Evolutionary conservation across 805 yeast genomes (phyloP).

Genomic region (Candida cerambycidarum): DNA sequence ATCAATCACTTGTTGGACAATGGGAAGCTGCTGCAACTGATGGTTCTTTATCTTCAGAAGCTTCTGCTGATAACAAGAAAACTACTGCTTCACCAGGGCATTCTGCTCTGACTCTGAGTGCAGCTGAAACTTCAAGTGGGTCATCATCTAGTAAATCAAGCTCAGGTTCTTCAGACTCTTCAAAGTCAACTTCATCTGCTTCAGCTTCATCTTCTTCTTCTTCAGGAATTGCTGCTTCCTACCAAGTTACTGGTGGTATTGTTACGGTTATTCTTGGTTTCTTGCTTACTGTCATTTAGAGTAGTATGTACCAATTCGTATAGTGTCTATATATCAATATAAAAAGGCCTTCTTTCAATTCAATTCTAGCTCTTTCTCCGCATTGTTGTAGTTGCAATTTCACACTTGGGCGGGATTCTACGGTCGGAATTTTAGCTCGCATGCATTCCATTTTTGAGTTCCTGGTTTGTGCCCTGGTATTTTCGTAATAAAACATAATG

Average conservation of each 20-base stretch:
- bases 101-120: too few species aligned
- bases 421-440: neutral
- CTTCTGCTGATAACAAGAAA: neutral
- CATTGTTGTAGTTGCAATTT: too few species aligned
- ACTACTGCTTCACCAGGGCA: neutral
- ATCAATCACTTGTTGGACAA: constrained; percentile 11
- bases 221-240: neutral
- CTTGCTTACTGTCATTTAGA: constrained; percentile 8
- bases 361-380: too few species aligned
- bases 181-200: constrained; percentile 4
- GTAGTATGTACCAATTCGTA: too few species aligned
- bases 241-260: constrained; percentile 10
- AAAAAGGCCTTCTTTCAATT: too few species aligned
- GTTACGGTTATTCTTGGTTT: constrained; percentile 12
- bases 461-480: neutral
- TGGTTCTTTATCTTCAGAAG: constrained; percentile 1
- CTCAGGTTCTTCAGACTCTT: constrained; percentile 9
- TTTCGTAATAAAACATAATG: neutral
- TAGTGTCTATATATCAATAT: too few species aligned
- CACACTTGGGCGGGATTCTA: too few species aligned
- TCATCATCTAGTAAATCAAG: neutral
- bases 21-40: constrained; percentile 6
- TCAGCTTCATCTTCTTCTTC: constrained; percentile 6
- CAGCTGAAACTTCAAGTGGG: neutral
- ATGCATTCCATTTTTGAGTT: neutral